These are phyloP conservation scores for Rhodotorula babjevae DNA, from an alignment of 768 basidiomycete genomes.

Conservation along the genomic window DNA sequence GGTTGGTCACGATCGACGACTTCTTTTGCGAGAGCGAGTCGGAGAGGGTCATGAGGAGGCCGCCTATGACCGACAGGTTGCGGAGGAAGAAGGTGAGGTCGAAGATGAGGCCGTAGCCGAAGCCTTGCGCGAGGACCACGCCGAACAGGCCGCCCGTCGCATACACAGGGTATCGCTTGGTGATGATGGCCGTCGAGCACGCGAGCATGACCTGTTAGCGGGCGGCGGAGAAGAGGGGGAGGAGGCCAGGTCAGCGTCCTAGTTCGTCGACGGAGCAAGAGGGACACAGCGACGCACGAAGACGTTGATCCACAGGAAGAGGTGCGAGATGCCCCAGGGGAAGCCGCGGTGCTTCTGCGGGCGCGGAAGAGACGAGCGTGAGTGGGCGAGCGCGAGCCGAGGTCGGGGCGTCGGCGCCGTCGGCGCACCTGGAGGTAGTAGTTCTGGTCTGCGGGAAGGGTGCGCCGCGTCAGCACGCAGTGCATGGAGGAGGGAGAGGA, in stretches of 20 bases:
- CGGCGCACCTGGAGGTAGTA: conserved; percentile 90
- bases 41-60: conserved; percentile 97
- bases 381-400: background rate
- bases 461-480: no score
- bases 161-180: conserved; percentile 79
- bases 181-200: conserved; percentile 78
- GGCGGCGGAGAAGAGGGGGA: background rate
- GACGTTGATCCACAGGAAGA: conserved; percentile 88
- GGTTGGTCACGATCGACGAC: conserved; percentile 73
- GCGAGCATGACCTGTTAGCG: conserved; percentile 71
- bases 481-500: background rate
- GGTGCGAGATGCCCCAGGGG: conserved; percentile 88
- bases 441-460: conserved; percentile 63
- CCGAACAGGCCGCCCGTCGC: conserved; percentile 81
- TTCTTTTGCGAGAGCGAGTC: conserved; percentile 86
- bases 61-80: conserved; percentile 94
- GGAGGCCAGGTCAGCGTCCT: background rate
- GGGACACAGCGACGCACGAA: conserved; percentile 57
- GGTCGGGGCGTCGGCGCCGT: background rate
- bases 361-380: background rate
- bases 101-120: conserved; percentile 98
- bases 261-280: no score
- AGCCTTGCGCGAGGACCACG: conserved; percentile 91
- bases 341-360: conserved; percentile 78
- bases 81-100: conserved; percentile 99